These are phyloP conservation scores for Tulasnella calospora DNA, from an alignment of 768 basidiomycete genomes.

Conservation along the genomic window DNA sequence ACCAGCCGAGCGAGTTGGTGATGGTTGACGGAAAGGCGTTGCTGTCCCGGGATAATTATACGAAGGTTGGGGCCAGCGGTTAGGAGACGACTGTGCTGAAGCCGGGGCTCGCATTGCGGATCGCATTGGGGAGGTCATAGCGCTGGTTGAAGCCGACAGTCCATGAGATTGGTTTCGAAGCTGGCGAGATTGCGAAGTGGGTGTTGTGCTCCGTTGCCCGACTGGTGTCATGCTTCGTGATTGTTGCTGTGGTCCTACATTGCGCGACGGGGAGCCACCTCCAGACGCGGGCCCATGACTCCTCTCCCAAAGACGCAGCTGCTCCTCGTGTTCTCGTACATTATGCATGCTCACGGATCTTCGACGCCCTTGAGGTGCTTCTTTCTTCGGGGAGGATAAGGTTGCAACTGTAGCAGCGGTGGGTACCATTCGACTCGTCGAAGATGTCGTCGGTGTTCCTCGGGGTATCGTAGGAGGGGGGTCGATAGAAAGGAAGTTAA, in stretches of 20 bases:
- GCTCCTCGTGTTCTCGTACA: slow-evolving; percentile 14
- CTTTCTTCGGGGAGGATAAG: not conserved
- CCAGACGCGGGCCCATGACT: not conserved
- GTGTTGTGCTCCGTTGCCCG: not conserved
- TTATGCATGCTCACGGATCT: slow-evolving; percentile 18
- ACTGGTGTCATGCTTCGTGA: not conserved
- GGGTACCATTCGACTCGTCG: not conserved
- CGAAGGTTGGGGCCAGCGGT: not conserved
- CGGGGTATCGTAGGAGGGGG: slow-evolving; percentile 49
- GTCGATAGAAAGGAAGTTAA: slow-evolving; percentile 83
- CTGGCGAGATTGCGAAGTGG: not conserved
- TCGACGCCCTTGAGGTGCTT: not conserved
- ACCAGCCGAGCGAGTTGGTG: not conserved
- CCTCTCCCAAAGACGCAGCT: slow-evolving; percentile 2
- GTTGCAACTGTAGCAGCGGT: not conserved
- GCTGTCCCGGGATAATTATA: not conserved
- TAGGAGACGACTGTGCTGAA: not conserved
- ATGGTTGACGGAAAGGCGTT: not conserved
- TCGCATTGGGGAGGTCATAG: not conserved
- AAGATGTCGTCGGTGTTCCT: not conserved
- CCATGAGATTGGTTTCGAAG: not conserved
- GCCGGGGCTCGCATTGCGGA: not conserved
- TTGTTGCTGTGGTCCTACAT: not conserved
- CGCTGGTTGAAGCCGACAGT: not conserved
- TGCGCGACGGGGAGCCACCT: not conserved